A percentile compares a stretch with the other conserved stretches of the same genome.
These are phyloP conservation scores for Lentinula novae-zelandiae DNA, from an alignment of 1,284 basidiomycete species.

Conservation along the genomic window DNA sequence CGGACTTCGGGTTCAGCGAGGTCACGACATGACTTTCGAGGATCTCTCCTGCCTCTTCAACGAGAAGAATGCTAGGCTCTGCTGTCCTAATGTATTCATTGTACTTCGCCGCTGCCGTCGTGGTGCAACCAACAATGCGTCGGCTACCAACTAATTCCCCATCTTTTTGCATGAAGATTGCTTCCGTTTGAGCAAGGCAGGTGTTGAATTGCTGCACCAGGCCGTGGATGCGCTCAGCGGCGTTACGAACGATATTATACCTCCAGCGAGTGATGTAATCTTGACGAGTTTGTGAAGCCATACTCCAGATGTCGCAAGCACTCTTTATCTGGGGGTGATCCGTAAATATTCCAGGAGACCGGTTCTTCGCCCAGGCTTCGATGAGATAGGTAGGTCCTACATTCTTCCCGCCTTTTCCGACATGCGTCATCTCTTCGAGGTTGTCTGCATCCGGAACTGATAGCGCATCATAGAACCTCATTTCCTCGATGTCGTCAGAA, in stretches of 20 bases:
- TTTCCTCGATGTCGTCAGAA: conserved; percentile 29
- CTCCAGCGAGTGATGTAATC: conserved; percentile 36
- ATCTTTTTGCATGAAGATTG: conserved; percentile 34
- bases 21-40: conserved; percentile 63
- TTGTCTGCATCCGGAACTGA: conserved; percentile 35
- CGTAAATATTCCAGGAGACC: conserved; percentile 39
- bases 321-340: conserved; percentile 22
- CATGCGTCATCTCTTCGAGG: conserved; percentile 31
- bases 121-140: conserved; percentile 64
- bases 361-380: conserved; percentile 40
- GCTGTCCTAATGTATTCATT: conserved; percentile 40
- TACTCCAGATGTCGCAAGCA: conserved; percentile 39
- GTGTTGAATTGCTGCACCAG: conserved; percentile 40
- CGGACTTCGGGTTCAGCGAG: conserved; percentile 41
- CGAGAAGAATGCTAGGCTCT: conserved; percentile 48
- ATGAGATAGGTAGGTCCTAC: conserved; percentile 40
- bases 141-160: conserved; percentile 37
- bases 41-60: conserved; percentile 72
- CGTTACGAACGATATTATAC: conserved; percentile 32
- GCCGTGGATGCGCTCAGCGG: conserved; percentile 32
- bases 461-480: conserved; percentile 43
- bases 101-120: conserved; percentile 64
- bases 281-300: conserved; percentile 32
- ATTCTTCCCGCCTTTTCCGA: conserved; percentile 35
- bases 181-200: conserved; percentile 30